phyloP scores from a whole-genome alignment of 805 yeast genomes.

The Cyberlindnera euphorbiiphila region DNA sequence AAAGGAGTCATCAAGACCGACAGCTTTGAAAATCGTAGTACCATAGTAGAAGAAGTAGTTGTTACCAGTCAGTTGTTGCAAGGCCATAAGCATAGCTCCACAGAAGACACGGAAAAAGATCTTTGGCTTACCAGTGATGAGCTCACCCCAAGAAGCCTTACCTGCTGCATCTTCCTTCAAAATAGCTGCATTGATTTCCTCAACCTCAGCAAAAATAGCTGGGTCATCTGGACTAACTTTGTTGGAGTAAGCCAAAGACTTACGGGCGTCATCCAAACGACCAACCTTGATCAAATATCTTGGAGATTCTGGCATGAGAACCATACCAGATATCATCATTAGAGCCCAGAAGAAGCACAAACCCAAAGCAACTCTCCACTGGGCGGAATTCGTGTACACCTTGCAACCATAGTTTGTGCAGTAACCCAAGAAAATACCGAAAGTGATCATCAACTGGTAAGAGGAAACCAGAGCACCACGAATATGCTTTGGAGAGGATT shows the following conservation, averaged over 20 bases:
- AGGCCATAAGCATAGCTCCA: constrained; percentile 54
- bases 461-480: constrained; percentile 71
- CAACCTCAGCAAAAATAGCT: constrained; percentile 53
- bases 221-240: constrained; percentile 50
- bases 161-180: constrained; percentile 61
- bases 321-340: constrained; percentile 34
- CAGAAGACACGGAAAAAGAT: constrained; percentile 41
- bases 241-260: constrained; percentile 56
- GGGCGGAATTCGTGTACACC: constrained; percentile 56
- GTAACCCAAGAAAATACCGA: constrained; percentile 74
- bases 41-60: constrained; percentile 68
- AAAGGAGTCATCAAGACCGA: constrained; percentile 55
- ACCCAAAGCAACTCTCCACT: constrained; percentile 74
- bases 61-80: constrained; percentile 67
- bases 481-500: constrained; percentile 63
- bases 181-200: constrained; percentile 54
- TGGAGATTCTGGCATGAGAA: constrained; percentile 70
- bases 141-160: constrained; percentile 60
- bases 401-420: constrained; percentile 69
- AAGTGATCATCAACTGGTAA: constrained; percentile 66
- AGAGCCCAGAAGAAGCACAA: constrained; percentile 46
- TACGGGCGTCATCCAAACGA: constrained; percentile 57
- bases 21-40: constrained; percentile 57
- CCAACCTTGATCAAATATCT: constrained; percentile 56
- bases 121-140: constrained; percentile 65